Evolutionary conservation across 129 eudicot species (phyloP).

Genomic region (Dittrichia graveolens): DNA sequence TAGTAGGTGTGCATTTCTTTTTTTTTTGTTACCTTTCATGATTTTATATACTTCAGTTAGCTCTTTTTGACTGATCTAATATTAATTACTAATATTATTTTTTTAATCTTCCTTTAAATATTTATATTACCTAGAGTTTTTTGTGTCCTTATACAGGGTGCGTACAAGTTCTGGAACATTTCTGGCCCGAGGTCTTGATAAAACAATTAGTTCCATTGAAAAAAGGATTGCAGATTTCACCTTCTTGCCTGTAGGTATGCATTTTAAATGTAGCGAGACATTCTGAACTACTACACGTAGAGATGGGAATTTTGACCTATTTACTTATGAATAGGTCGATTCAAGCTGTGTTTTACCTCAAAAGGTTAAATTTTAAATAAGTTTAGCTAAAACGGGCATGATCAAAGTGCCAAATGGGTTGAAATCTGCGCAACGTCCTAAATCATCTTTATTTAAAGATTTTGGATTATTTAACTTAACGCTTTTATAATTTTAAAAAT

Average conservation of each 20-base stretch:
- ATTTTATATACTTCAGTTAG: neutral
- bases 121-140: neutral
- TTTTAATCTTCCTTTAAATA: neutral
- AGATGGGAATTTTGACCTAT: neutral
- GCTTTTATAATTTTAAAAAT: no score
- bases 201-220: conserved; percentile 62
- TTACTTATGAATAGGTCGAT: neutral
- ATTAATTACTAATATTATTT: neutral
- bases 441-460: neutral
- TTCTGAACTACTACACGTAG: neutral
- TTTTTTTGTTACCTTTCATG: conserved; percentile 6
- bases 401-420: neutral
- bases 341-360: conserved; percentile 12
- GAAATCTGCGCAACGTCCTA: conserved; percentile 1
- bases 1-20: conserved; percentile 58
- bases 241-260: conserved; percentile 84
- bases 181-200: conserved; percentile 79
- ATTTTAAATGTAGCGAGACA: neutral
- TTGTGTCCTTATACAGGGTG: conserved; percentile 53
- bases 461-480: conserved; percentile 3
- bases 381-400: neutral
- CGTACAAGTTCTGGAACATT: conserved; percentile 96
- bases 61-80: neutral
- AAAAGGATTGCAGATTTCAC: conserved; percentile 92
- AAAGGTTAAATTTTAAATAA: neutral